Evolutionary conservation across 176 grass and related monocot genomes (phyloP).

Genomic region (Luzula sylvatica): DNA sequence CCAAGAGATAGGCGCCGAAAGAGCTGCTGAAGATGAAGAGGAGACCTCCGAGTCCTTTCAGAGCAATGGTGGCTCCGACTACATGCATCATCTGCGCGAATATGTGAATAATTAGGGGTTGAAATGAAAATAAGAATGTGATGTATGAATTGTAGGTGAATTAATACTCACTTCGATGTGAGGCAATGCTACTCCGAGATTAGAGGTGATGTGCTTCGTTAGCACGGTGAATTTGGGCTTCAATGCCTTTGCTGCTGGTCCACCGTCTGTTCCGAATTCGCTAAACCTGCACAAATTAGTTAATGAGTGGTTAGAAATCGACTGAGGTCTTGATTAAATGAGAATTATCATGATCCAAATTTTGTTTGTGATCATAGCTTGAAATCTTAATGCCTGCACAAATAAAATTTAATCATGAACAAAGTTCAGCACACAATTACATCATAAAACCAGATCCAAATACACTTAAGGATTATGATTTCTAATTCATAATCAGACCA

Average conservation of each 20-base stretch:
- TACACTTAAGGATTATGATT: no score
- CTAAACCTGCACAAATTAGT: conserved; percentile 30
- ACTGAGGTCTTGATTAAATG: no score
- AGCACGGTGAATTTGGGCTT: conserved; percentile 54
- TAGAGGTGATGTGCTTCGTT: conserved; percentile 33
- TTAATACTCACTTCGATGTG: conserved; percentile 42
- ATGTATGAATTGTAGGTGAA: no score
- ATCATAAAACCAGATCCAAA: no score
- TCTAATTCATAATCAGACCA: neutral
- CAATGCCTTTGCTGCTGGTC: conserved; percentile 48
- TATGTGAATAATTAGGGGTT: neutral
- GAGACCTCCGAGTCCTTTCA: conserved; percentile 81
- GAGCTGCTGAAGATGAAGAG: conserved; percentile 90
- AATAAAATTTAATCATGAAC: no score
- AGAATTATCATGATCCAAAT: no score
- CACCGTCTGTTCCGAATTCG: conserved; percentile 66
- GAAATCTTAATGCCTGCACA: no score
- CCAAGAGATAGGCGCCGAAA: conserved; percentile 78
- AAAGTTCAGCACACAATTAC: no score
- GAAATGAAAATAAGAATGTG: no score
- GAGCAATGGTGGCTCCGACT: conserved; percentile 46
- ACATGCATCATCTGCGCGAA: conserved; percentile 67
- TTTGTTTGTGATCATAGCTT: no score
- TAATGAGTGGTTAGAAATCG: neutral
- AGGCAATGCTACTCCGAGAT: conserved; percentile 23